Evolutionary conservation across 352 stramenopile genomes (phyloP), one percentile per base, ranked within the genome.

Genomic region (Blastocystis sp.): DNA sequence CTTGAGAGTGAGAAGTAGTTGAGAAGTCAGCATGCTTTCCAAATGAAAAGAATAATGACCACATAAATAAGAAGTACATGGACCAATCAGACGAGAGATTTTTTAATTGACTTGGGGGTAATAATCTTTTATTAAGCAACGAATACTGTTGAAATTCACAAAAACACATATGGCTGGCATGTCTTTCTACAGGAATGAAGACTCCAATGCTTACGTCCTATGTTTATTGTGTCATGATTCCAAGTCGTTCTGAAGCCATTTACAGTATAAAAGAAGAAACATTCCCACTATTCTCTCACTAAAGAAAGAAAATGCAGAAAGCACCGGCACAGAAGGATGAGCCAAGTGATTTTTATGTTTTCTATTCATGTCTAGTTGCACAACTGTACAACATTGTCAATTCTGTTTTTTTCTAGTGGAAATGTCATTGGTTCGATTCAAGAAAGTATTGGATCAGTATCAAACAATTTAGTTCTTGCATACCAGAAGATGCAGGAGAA

Each of bases 401-500:
- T 23, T 66, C 4, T 15, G n/a, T 8, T 68, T 9, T 54, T 64
- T 29, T 2, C 29, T 84, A 84, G 73, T 47, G 55, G n/a, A 47
- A 18, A 34, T 15, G 26, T 50, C 2, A 43, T 84, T 23, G 23
- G 26, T 0, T 47, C 26, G 29, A 26, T 84, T 7, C 73, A 84
- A 23, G 15, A 84, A 8, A 84, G 26, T 43, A 37, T 84, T 15
- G 73, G 50, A 6, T n/a, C 39, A 11, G 50, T 66, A 9, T 66
- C 73, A 2, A 68, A 29, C 6, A 84, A 84, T 53, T 34, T 84
- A 4, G 15, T 54, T 2, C 13, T 54, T 37, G 50, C 56, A 29
- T 84, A 68, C 15, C 59, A 69, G 53, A 84, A 64, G 39, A 55
- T 84, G 73, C 15, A 29, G 9, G 5, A 64, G 34, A 84, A 68